Conservation (phyloP, 768 basidiomycete species). For the Hericium alpestre region DNA sequence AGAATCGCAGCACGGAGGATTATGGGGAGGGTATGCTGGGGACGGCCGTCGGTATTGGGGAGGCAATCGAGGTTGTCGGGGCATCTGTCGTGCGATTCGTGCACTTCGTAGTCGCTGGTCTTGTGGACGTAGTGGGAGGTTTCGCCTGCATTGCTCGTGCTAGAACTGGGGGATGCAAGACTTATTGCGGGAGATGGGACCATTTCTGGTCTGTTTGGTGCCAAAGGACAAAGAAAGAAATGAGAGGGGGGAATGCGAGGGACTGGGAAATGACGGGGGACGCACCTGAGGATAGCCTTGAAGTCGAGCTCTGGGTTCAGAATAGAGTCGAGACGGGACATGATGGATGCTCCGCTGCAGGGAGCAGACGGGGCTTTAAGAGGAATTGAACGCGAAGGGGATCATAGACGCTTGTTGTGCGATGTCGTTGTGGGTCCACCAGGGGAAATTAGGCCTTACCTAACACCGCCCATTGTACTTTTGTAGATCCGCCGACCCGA, state of each 20-base stretch:
- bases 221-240: background rate
- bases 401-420: background rate
- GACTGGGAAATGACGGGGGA: background rate
- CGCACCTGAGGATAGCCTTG: constrained; percentile 3
- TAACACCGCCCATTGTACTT: constrained; percentile 9
- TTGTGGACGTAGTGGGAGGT: background rate
- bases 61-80: constrained; percentile 70
- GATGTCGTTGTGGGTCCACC: constrained; percentile 3
- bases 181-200: constrained; percentile 5
- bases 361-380: background rate
- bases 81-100: constrained; percentile 63
- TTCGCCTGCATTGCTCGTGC: constrained; percentile 2
- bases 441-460: background rate
- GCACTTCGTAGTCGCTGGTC: constrained; percentile 23
- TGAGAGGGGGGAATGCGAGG: background rate
- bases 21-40: constrained; percentile 77
- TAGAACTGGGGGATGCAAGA: constrained; percentile 6
- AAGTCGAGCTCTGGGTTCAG: constrained; percentile 9
- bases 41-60: constrained; percentile 67
- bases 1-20: constrained; percentile 79
- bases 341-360: constrained; percentile 1
- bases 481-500: constrained; percentile 12
- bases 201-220: constrained; percentile 1
- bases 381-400: background rate
- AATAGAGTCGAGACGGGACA: constrained; percentile 14